Percentiles rank a stretch among this genome's conserved stretches.
phyloP scores from a whole-genome alignment of 495 filamentous ascomycete species.

The Lindgomyces ingoldianus region DNA sequence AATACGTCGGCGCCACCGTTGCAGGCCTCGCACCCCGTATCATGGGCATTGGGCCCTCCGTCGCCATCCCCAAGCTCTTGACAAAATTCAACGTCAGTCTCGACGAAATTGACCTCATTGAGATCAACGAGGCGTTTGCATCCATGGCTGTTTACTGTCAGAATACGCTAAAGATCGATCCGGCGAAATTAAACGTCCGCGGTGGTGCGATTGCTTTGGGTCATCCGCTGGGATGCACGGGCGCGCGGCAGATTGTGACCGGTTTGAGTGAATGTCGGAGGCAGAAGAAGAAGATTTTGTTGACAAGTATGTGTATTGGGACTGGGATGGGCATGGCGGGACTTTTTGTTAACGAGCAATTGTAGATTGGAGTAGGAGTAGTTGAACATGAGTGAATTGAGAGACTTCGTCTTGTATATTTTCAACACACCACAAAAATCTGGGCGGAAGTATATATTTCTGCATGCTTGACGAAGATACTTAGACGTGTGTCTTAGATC shows the following conservation, averaged over 20 bases:
- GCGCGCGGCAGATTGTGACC: constrained; percentile 77
- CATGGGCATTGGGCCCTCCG: constrained; percentile 95
- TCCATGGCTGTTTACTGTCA: constrained; percentile 95
- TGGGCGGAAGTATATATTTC: too few species aligned
- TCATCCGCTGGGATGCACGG: constrained; percentile 90
- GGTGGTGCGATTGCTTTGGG: constrained; percentile 92
- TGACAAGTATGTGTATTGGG: constrained; percentile 49
- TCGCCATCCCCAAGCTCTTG: constrained; percentile 93
- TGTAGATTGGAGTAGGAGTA: constrained; percentile 20
- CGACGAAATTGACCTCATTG: constrained; percentile 82
- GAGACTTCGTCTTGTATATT: too few species aligned
- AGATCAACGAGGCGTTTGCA: constrained; percentile 97
- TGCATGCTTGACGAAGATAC: too few species aligned
- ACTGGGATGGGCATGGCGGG: constrained; percentile 47
- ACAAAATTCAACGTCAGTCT: constrained; percentile 75
- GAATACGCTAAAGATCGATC: constrained; percentile 72
- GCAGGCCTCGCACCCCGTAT: constrained; percentile 87
- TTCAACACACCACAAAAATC: too few species aligned
- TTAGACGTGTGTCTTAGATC: too few species aligned
- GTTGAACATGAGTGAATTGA: neutral
- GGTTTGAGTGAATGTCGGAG: constrained; percentile 68
- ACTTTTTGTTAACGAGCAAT: constrained; percentile 47
- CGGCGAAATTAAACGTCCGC: constrained; percentile 83
- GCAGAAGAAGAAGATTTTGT: constrained; percentile 49
- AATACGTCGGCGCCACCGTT: constrained; percentile 90